A percentile compares a stretch with the other conserved stretches of the same genome.
These are phyloP conservation scores for Pseudogymnoascus sp. DNA, from an alignment of 2,329 filamentous ascomycete species.

Conservation along the genomic window DNA sequence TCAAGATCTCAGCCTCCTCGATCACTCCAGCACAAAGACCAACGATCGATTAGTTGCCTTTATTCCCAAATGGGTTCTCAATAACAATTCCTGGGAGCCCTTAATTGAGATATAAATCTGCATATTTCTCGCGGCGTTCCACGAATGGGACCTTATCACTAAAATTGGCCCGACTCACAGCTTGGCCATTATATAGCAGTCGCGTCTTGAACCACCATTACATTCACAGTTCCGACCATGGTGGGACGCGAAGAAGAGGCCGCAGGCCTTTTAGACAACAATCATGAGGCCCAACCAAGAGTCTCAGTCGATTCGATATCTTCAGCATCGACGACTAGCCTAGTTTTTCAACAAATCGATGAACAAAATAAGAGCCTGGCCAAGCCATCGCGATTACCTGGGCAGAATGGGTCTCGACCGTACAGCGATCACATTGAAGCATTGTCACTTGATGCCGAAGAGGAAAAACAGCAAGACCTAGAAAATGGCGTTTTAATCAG, in stretches of 20 bases:
- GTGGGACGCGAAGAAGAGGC: conserved; percentile 25
- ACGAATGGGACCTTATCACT: background rate
- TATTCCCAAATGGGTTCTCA: conserved; percentile 1
- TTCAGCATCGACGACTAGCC: conserved; percentile 74
- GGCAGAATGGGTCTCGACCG: background rate
- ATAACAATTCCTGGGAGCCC: conserved; percentile 1
- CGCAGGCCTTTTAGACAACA: conserved; percentile 21
- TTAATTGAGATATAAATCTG: background rate
- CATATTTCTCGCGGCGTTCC: background rate
- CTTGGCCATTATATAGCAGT: background rate
- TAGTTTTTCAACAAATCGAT: conserved; percentile 69
- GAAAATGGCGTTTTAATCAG: conserved; percentile 27
- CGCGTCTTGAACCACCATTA: background rate
- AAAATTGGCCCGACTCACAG: background rate
- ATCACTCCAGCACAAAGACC: background rate
- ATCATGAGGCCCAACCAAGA: conserved; percentile 17
- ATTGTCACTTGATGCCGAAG: conserved; percentile 32
- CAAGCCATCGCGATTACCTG: conserved; percentile 12
- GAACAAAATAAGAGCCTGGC: conserved; percentile 35
- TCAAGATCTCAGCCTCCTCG: background rate
- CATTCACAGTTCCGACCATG: conserved; percentile 18
- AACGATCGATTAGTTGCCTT: background rate
- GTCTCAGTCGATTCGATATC: conserved; percentile 45
- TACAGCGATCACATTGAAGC: conserved; percentile 15
- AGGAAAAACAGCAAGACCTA: conserved; percentile 36